Evolutionary conservation across 2,329 filamentous ascomycete species (phyloP).

Genomic region (Verticillium isaacii): DNA sequence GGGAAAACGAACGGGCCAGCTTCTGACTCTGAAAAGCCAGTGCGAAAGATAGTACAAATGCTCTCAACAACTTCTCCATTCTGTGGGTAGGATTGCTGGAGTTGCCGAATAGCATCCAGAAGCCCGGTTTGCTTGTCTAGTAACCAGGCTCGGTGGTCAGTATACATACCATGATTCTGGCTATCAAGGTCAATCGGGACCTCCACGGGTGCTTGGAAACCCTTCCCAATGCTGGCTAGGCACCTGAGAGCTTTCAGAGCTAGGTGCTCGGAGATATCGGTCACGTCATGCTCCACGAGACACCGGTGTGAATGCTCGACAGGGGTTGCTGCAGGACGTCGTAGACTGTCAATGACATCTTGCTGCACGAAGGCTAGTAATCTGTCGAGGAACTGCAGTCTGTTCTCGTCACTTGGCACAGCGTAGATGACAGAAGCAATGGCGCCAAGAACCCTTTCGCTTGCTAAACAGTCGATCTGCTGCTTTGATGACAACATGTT

Average conservation of each 20-base stretch:
- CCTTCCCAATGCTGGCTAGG: slow-evolving; percentile 65
- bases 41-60: slow-evolving; percentile 65
- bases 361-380: slow-evolving; percentile 57
- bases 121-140: slow-evolving; percentile 39
- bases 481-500: slow-evolving; percentile 52
- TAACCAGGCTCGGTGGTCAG: slow-evolving; percentile 16
- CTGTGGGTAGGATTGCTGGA: slow-evolving; percentile 47
- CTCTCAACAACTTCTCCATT: slow-evolving; percentile 67
- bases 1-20: slow-evolving; percentile 76
- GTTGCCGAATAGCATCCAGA: slow-evolving; percentile 39
- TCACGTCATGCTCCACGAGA: neutral
- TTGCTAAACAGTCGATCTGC: slow-evolving; percentile 63
- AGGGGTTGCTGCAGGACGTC: neutral
- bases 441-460: slow-evolving; percentile 68
- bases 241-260: slow-evolving; percentile 58
- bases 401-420: slow-evolving; percentile 31
- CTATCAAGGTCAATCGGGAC: slow-evolving; percentile 62
- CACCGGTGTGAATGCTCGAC: neutral
- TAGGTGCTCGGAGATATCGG: slow-evolving; percentile 45
- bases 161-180: slow-evolving; percentile 23
- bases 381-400: slow-evolving; percentile 41
- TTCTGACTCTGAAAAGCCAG: slow-evolving; percentile 69
- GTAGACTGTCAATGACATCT: slow-evolving; percentile 36
- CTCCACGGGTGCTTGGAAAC: slow-evolving; percentile 65
- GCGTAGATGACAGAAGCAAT: slow-evolving; percentile 75